These are phyloP conservation scores for Globisporangium cederbergense DNA, from an alignment of 352 stramenopile genomes.

Conservation along the genomic window DNA sequence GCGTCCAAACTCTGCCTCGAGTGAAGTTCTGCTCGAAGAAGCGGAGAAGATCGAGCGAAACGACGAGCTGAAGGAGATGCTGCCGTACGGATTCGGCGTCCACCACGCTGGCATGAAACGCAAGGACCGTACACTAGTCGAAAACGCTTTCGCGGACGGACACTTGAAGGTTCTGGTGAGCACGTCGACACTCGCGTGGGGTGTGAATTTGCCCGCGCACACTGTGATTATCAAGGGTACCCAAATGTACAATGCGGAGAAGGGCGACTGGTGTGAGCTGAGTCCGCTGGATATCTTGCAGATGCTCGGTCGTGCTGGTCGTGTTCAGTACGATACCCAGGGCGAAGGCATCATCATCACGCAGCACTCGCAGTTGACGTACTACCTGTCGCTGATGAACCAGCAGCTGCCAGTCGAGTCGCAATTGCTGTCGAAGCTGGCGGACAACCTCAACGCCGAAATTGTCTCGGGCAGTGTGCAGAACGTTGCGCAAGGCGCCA, in stretches of 20 bases:
- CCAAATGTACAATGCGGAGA: slow-evolving; percentile 99
- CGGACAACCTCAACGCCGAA: slow-evolving; percentile 99
- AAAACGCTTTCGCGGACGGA: slow-evolving; percentile 97
- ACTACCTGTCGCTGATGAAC: slow-evolving; percentile 99
- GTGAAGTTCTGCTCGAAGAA: slow-evolving; percentile 94
- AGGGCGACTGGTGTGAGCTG: slow-evolving; percentile 97
- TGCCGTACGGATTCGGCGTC: slow-evolving; percentile 98
- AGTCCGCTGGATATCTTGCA: slow-evolving; percentile 98
- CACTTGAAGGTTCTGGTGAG: slow-evolving; percentile 97
- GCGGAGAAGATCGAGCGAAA: slow-evolving; percentile 91
- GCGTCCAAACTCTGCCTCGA: slow-evolving; percentile 73
- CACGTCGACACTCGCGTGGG: slow-evolving; percentile 99
- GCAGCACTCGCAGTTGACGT: slow-evolving; percentile 97
- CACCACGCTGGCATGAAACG: slow-evolving; percentile 99
- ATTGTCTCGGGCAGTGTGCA: slow-evolving; percentile 97
- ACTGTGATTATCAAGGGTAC: slow-evolving; percentile 99
- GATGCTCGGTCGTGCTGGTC: slow-evolving; percentile 98
- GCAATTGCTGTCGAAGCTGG: slow-evolving; percentile 94
- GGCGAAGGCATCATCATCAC: slow-evolving; percentile 99
- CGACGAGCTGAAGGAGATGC: slow-evolving; percentile 97
- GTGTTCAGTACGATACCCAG: slow-evolving; percentile 98
- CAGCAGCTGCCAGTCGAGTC: slow-evolving; percentile 99
- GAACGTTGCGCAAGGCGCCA: slow-evolving; percentile 92
- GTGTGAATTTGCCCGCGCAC: slow-evolving; percentile 99
- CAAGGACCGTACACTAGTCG: slow-evolving; percentile 96